Percentiles rank a stretch among this genome's conserved stretches.
Conservation (phyloP, 1,139 yeast species). For the Pichia sp. region DNA sequence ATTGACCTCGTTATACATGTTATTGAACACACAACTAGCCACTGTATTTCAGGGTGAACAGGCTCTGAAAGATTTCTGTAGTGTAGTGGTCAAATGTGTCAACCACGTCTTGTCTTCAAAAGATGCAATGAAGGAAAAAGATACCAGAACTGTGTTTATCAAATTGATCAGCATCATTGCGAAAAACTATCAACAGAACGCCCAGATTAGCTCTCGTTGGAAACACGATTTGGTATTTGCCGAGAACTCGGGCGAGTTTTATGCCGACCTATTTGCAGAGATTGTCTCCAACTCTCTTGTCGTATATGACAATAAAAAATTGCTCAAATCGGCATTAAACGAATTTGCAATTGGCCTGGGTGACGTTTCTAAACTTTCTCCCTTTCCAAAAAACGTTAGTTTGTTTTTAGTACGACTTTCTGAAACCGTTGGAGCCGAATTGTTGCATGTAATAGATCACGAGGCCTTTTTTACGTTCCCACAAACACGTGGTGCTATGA, state of each 20-base stretch:
- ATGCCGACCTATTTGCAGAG: constrained; percentile 13
- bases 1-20: constrained; percentile 4
- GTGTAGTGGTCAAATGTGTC: constrained; percentile 7
- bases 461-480: constrained; percentile 8
- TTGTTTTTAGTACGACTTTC: constrained; percentile 61
- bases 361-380: background rate
- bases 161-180: constrained; percentile 10
- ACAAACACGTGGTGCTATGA: constrained; percentile 72
- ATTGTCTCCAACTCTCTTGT: constrained; percentile 7
- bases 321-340: constrained; percentile 4
- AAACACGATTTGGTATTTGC: constrained; percentile 29
- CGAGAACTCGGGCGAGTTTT: constrained; percentile 5
- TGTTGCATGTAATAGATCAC: constrained; percentile 48
- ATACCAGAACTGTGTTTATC: constrained; percentile 3
- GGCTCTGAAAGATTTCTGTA: constrained; percentile 11
- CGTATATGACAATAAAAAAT: constrained; percentile 8
- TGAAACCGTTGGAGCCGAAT: constrained; percentile 62
- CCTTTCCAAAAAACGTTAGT: constrained; percentile 14
- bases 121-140: constrained; percentile 10
- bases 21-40: constrained; percentile 7
- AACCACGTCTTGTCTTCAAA: constrained; percentile 7
- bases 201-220: constrained; percentile 28
- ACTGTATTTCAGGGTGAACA: constrained; percentile 9
- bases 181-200: constrained; percentile 11
- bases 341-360: background rate